Base-by-base conservation (phyloP, 1,284 basidiomycete species). In the Rhodotorula sp. region DNA sequence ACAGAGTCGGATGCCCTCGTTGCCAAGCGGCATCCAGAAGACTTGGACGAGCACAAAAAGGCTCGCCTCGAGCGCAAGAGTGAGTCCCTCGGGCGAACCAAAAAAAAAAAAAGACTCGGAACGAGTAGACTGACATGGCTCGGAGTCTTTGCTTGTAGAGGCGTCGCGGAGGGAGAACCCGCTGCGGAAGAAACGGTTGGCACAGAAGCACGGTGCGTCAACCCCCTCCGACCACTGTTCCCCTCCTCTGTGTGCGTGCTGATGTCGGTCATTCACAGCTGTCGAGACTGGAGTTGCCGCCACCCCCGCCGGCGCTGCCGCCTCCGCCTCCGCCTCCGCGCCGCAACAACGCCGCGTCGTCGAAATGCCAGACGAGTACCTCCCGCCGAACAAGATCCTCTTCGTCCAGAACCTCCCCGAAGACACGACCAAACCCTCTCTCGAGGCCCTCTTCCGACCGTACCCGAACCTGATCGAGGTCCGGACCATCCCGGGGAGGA, bases 331-430 rank as follows among this genome's bases (percentile, higher is more conserved):
- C 2, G 63, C 34, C 34, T 7, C 64, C 10, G 64, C 71, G 18
- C 50, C 70, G 1, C 61, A 70, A 6, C 61, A 70, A 6, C 77
- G 73, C n/a, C 69, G 74, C 18, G 69, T 89, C 76, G 89, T 98
- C 74, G 91, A 93, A 80, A 95, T 97, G 91, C 95, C 97, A 47
- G 95, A 99, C 89, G 95, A 99, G 82, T 99, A 99, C 82, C 87
- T 99, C 14, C 97, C 97, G 6, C 95, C 95, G 47, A 99, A 99
- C 90, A 94, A 94, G 81, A 95, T 98, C 83, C 87, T 99, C 67
- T 99, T 99, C 86, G 81, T 99, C 75, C 95, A 99, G 83, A 97
- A 97, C 81, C 85, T 97, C 45, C 93, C 93, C n/a, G 83, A 83
- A 64, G 92, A 93, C 78, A 90, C 83, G 54, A 92, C 89, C 65